Conservation (phyloP, 495 filamentous ascomycete genomes). For the Penicillium simplicissimum region DNA sequence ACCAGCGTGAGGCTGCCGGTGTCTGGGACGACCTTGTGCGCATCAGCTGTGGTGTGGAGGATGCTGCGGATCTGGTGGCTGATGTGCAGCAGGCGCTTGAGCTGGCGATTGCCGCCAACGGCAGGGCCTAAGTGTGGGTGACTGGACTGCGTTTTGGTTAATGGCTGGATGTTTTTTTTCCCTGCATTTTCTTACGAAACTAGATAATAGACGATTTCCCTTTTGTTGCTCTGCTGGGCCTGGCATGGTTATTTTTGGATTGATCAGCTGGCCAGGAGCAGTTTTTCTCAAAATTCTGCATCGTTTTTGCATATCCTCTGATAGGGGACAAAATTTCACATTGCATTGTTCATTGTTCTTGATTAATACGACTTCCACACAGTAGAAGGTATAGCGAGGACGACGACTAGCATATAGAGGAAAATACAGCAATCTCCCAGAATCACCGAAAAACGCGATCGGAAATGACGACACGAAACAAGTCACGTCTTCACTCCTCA, state of each 20-base stretch:
- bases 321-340: background rate
- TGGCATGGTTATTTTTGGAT: background rate
- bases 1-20: constrained; percentile 84
- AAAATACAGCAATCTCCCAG: no score
- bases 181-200: constrained; percentile 14
- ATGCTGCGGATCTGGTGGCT: constrained; percentile 75
- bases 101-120: constrained; percentile 51
- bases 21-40: constrained; percentile 98
- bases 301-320: background rate
- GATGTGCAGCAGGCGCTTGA: constrained; percentile 88
- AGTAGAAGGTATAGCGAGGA: background rate
- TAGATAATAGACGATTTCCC: constrained; percentile 28
- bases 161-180: constrained; percentile 1
- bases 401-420: no score
- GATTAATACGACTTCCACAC: background rate
- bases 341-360: background rate
- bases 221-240: background rate
- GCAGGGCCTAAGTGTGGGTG: constrained; percentile 21
- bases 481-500: no score
- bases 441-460: no score
- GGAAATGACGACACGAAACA: no score
- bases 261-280: background rate
- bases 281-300: background rate
- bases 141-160: background rate
- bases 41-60: constrained; percentile 92